These are phyloP conservation scores for Globisporangium yorkense DNA, from an alignment of 352 stramenopile genomes.

Conservation along the genomic window DNA sequence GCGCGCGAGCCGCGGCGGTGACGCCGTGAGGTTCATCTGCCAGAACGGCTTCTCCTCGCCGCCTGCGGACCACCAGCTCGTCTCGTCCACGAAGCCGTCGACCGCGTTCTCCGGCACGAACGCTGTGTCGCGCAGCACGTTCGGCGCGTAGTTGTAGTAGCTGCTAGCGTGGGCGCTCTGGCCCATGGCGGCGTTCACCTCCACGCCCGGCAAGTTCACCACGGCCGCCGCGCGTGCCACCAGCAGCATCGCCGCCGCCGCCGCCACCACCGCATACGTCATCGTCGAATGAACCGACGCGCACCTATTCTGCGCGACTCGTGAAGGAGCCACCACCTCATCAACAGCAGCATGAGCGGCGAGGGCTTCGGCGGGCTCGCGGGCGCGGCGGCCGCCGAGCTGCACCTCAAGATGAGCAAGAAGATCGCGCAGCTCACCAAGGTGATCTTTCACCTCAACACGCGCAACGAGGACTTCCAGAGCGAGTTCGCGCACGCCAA, in stretches of 20 bases:
- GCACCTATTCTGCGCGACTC: too few species aligned
- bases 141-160: slow-evolving; percentile 71
- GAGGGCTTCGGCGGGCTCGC: slow-evolving; percentile 15
- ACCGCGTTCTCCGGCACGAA: slow-evolving; percentile 63
- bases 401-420: slow-evolving; percentile 93
- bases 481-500: slow-evolving; percentile 48
- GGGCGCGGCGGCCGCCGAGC: slow-evolving; percentile 29
- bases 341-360: slow-evolving; percentile 18
- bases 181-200: slow-evolving; percentile 59
- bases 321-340: background rate
- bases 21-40: slow-evolving; percentile 65
- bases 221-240: slow-evolving; percentile 11
- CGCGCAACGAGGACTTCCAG: slow-evolving; percentile 89
- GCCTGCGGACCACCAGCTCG: slow-evolving; percentile 75
- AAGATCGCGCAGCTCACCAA: slow-evolving; percentile 94
- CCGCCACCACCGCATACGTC: background rate
- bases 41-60: slow-evolving; percentile 55
- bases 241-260: background rate
- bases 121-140: slow-evolving; percentile 46
- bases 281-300: too few species aligned
- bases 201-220: slow-evolving; percentile 56
- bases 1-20: slow-evolving; percentile 35
- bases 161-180: slow-evolving; percentile 53
- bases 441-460: slow-evolving; percentile 93
- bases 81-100: slow-evolving; percentile 62